A percentile compares a stretch with the other conserved stretches of the same genome.
Evolutionary conservation across 345 rosid genomes (phyloP).

Genomic region (Eucalyptus curtisii): DNA sequence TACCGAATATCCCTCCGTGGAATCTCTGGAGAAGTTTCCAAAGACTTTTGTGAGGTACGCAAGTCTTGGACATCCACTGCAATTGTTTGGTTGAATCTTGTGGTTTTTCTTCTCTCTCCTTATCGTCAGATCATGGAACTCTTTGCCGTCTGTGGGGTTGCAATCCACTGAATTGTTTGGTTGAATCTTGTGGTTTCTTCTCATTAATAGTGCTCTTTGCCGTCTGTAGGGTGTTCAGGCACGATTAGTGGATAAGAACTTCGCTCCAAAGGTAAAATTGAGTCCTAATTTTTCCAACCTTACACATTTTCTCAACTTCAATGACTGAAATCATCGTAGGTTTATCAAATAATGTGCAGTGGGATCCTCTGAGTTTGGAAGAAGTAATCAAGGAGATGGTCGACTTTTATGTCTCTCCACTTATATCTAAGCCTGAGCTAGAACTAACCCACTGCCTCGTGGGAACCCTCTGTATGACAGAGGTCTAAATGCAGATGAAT

Average conservation of each 20-base stretch:
- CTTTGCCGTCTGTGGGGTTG: not conserved
- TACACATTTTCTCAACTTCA: not conserved
- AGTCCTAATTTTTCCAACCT: not conserved
- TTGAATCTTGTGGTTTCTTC: too few relatives aligned
- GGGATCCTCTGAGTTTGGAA: conserved; percentile 48
- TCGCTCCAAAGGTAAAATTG: conserved; percentile 68
- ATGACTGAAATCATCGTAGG: not conserved
- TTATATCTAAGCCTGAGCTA: conserved; percentile 29
- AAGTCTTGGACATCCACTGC: not conserved
- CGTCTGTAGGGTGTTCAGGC: conserved; percentile 61
- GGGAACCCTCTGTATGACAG: conserved; percentile 33
- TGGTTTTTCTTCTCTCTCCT: not conserved
- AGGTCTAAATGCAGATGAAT: not conserved
- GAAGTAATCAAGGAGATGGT: conserved; percentile 4
- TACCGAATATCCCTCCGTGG: conserved; percentile 46
- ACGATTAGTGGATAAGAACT: conserved; percentile 69
- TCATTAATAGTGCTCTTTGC: not conserved
- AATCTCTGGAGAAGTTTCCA: conserved; percentile 47
- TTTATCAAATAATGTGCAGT: conserved; percentile 17
- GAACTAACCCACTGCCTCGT: conserved; percentile 34
- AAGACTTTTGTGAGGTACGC: conserved; percentile 71
- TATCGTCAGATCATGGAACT: not conserved
- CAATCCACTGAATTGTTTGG: too few relatives aligned
- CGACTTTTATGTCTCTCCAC: not conserved
- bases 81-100: not conserved